Evolutionary conservation across 495 filamentous ascomycete genomes (phyloP).

Genomic region (Friedmanniomyces endolithicus): DNA sequence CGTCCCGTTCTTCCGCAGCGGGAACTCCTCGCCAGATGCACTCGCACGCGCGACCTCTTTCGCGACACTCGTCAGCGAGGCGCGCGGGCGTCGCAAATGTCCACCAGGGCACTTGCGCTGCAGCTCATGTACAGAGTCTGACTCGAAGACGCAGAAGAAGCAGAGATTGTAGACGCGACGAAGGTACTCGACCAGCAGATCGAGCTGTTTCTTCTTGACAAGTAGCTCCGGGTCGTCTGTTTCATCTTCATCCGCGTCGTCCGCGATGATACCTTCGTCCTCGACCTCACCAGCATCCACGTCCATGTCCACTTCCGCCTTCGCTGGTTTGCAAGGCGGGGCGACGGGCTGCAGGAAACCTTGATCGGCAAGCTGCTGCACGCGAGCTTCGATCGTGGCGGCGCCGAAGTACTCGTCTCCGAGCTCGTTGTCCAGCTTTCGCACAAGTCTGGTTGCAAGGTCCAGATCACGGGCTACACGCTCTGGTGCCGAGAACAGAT

Average conservation of each 20-base stretch:
- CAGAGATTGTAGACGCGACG: slow-evolving; percentile 96
- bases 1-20: slow-evolving; percentile 46
- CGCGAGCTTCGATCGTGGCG: slow-evolving; percentile 68
- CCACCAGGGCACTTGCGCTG: slow-evolving; percentile 92
- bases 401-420: slow-evolving; percentile 53
- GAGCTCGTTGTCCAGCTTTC: slow-evolving; percentile 71
- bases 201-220: slow-evolving; percentile 88
- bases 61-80: slow-evolving; percentile 64
- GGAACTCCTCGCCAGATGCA: slow-evolving; percentile 66
- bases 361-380: slow-evolving; percentile 61
- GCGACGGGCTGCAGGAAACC: slow-evolving; percentile 61
- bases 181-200: slow-evolving; percentile 90
- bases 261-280: slow-evolving; percentile 61
- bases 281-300: slow-evolving; percentile 51
- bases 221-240: slow-evolving; percentile 80
- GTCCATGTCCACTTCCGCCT: slow-evolving; percentile 44
- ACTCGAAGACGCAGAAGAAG: slow-evolving; percentile 98
- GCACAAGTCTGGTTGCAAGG: slow-evolving; percentile 59
- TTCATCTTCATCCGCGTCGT: slow-evolving; percentile 69
- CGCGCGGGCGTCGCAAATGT: slow-evolving; percentile 80
- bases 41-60: slow-evolving; percentile 79
- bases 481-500: slow-evolving; percentile 83
- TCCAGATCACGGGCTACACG: slow-evolving; percentile 75
- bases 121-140: slow-evolving; percentile 90
- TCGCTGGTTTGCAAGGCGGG: slow-evolving; percentile 41